Conservation (phyloP, 2,329 filamentous ascomycete genomes). For the Colletotrichum sp. region DNA sequence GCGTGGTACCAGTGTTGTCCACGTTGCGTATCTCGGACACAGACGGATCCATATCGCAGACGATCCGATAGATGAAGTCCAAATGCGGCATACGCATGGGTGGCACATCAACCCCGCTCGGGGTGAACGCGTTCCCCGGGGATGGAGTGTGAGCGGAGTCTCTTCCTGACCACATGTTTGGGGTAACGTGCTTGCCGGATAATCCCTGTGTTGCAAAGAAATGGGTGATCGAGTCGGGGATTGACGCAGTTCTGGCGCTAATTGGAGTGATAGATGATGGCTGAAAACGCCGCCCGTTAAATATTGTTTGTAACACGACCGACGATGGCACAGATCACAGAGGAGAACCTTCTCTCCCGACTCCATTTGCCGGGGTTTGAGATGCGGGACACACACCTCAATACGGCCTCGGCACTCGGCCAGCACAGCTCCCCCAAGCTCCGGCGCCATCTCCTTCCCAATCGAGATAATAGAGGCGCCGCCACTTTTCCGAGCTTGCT, state of each 20-base stretch:
- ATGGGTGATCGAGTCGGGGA: not conserved
- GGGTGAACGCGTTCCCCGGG: constrained; percentile 20
- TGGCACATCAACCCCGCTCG: constrained; percentile 15
- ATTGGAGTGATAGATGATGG: not conserved
- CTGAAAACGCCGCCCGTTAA: not conserved
- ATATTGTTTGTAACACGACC: not conserved
- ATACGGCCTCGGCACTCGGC: not conserved
- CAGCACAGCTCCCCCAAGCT: not conserved
- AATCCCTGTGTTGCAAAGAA: not conserved
- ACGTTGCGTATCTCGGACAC: constrained; percentile 21
- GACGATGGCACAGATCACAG: not conserved
- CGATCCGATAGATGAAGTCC: constrained; percentile 26
- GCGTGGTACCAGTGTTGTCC: constrained; percentile 14
- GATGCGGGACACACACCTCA: not conserved
- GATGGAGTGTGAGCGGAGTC: constrained; percentile 6
- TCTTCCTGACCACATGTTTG: not conserved
- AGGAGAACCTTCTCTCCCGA: not conserved
- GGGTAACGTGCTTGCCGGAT: not conserved
- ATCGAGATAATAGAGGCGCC: not conserved
- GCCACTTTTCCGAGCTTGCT: not conserved
- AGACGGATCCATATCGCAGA: constrained; percentile 22
- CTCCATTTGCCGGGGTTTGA: not conserved
- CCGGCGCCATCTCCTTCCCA: constrained; percentile 2
- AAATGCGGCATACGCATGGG: constrained; percentile 26
- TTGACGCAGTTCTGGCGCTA: not conserved